phyloP scores from a whole-genome alignment of 2,329 filamentous ascomycete species.

The Lachnellula arida region DNA sequence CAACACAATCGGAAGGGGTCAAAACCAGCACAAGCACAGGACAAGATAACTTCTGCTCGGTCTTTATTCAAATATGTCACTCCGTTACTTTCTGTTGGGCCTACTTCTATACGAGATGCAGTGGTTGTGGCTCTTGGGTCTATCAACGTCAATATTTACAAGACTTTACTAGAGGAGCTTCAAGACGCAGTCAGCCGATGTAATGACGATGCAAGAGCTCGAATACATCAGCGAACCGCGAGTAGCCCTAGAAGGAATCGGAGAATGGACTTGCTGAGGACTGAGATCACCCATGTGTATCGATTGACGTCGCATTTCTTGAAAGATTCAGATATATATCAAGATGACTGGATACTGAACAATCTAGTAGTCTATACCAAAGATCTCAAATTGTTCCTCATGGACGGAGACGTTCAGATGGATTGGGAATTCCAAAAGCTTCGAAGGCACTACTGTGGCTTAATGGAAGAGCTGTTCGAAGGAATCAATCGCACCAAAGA shows the following conservation, averaged over 20 bases:
- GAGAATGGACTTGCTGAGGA: conserved; percentile 80
- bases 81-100: conserved; percentile 75
- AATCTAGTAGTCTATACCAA: conserved; percentile 88
- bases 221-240: conserved; percentile 80
- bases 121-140: conserved; percentile 90
- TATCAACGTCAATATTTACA: conserved; percentile 91
- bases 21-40: conserved; percentile 60
- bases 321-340: conserved; percentile 69
- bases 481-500: conserved; percentile 83
- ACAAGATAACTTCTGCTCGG: conserved; percentile 81
- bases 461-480: conserved; percentile 90
- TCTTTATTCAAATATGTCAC: conserved; percentile 90
- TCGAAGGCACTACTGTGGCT: conserved; percentile 86
- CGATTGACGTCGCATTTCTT: conserved; percentile 90
- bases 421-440: conserved; percentile 93
- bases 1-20: conserved; percentile 83
- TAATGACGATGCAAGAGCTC: conserved; percentile 80
- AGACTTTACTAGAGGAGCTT: conserved; percentile 82
- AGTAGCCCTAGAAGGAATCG: conserved; percentile 78
- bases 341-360: conserved; percentile 84
- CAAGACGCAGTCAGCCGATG: conserved; percentile 82
- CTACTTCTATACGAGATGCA: conserved; percentile 78
- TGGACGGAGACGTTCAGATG: conserved; percentile 89
- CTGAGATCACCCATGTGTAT: conserved; percentile 94
- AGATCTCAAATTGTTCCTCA: conserved; percentile 88